Evolutionary conservation across 176 grass and related monocot species (phyloP).

Genomic region (Oryza rufipogon): DNA sequence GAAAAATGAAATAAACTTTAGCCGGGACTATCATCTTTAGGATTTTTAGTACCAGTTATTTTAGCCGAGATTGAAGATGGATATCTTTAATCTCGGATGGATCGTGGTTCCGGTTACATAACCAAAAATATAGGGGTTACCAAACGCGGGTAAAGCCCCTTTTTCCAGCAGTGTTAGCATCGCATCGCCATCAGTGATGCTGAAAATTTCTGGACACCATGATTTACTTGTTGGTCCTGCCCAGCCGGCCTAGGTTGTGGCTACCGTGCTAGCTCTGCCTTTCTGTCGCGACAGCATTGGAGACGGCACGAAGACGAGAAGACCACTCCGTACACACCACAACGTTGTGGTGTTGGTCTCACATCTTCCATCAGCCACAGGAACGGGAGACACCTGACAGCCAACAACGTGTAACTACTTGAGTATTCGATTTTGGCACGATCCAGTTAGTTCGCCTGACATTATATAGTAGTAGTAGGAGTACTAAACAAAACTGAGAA

Average conservation of each 20-base stretch:
- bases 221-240: not conserved
- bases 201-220: not conserved
- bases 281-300: not conserved
- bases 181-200: not conserved
- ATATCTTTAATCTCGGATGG: no score
- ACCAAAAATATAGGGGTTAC: no score
- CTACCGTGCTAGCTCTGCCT: not conserved
- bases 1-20: no score
- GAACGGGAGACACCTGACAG: not conserved
- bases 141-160: no score
- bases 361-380: not conserved
- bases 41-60: no score
- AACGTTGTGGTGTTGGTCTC: not conserved
- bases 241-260: conserved; percentile 17
- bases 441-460: no score
- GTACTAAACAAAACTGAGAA: no score
- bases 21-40: no score
- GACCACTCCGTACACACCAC: not conserved
- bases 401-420: not conserved
- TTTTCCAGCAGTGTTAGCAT: not conserved
- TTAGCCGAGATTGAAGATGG: no score
- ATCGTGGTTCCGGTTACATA: no score
- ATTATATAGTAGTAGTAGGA: no score
- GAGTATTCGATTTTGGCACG: not conserved
- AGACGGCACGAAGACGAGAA: not conserved